Evolutionary conservation across 2,329 filamentous ascomycete genomes (phyloP), one percentile per base, ranked within the genome.

Genomic region (Ophioceras dolichostomum): DNA sequence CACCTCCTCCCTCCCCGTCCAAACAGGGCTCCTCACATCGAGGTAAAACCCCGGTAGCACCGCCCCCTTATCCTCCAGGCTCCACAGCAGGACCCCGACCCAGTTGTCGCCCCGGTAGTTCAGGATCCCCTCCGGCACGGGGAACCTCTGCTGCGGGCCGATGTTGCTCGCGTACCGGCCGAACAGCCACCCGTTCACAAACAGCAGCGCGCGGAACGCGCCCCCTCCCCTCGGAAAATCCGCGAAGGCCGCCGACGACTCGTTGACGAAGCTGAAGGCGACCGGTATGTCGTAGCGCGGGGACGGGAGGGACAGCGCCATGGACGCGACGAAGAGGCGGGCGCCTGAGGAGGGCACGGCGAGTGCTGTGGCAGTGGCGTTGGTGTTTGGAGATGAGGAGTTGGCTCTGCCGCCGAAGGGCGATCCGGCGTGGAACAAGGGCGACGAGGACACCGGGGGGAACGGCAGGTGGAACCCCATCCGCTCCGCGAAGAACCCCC

Each of bases 111-210:
- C 79, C 14, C 65, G 62, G 49, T 83, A 78, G 49, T 85, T 70
- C 44, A 82, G 57, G 22, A 85, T 59, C 17, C 78, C 78, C 56
- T 81, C 68, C 0, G 80, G 79, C 7, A 85, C 71, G 4, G 79
- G 79, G 56, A 74, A 85, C 4, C 55, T 61, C 0, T 66, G 71
- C 59, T 85, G 79, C 4, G 81, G 81, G 0, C 81, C 81, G 17
- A 85, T 59, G 45, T 83, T 77, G 47, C 71, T 75, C 4, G 72
- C 55, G 33, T 51, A 58, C 45, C 58, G 57, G 36, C 61, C 59
- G 42, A 73, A 83, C 56, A 83, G 78, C 56, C 74, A 84, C 2
- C 80, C 79, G 47, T 84, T 84, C 34, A 84, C 70, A 45, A 68
- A 84, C 5, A 84, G 52, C 56, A 79, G 73, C 2, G 61, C 70